phyloP scores from a whole-genome alignment of 306 rosid species.

The Sesbania bispinosa region DNA sequence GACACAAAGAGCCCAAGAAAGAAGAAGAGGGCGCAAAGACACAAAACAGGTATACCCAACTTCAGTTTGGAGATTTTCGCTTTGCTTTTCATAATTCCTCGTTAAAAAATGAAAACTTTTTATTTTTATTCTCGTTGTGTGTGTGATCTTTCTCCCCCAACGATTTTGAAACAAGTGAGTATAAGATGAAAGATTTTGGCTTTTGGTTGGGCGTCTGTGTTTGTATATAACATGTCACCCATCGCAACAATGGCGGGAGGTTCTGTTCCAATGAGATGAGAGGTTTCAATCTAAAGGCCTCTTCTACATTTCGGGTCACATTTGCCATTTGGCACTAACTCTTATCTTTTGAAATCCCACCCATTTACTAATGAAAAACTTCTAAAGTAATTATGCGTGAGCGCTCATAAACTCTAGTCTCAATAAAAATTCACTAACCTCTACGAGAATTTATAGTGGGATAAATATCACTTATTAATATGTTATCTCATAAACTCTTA shows the following conservation, averaged over 20 bases:
- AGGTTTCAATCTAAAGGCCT: not conserved
- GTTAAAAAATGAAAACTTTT: not conserved
- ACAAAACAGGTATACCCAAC: constrained; percentile 13
- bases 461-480: no score
- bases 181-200: not conserved
- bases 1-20: constrained; percentile 14
- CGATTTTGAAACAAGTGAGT: no score
- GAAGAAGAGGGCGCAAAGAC: constrained; percentile 23
- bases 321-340: not conserved
- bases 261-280: not conserved
- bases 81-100: constrained; percentile 30
- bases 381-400: no score
- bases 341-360: no score
- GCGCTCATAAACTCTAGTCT: no score
- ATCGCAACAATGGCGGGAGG: constrained; percentile 20
- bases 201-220: constrained; percentile 8
- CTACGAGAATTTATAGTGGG: no score
- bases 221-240: constrained; percentile 8
- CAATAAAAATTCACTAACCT: no score
- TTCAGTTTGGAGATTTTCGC: constrained; percentile 8
- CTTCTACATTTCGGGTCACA: not conserved
- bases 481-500: no score
- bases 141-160: no score
- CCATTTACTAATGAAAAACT: no score
- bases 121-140: not conserved